These are phyloP conservation scores for Stagonosporopsis rhizophila DNA, from an alignment of 2,329 filamentous ascomycete species.

Conservation along the genomic window DNA sequence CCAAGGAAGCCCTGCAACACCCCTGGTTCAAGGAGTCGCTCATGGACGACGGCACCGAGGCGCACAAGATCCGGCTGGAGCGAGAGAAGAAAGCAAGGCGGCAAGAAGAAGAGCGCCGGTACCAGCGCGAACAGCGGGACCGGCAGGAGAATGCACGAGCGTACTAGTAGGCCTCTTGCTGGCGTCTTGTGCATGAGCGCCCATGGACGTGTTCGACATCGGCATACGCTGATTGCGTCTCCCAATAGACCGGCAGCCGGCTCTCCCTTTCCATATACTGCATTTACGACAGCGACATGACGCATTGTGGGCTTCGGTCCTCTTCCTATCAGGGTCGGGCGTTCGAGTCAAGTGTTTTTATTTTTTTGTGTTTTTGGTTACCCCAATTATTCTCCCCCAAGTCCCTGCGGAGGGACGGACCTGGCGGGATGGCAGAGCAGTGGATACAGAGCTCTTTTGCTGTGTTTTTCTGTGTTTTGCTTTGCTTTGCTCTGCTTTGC, in stretches of 20 bases:
- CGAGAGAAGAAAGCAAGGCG: slow-evolving; percentile 47
- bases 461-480: not conserved
- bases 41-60: slow-evolving; percentile 71
- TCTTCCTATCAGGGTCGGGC: slow-evolving; percentile 31
- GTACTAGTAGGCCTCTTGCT: slow-evolving; percentile 21
- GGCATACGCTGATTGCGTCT: slow-evolving; percentile 14
- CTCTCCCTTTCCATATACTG: slow-evolving; percentile 45
- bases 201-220: slow-evolving; percentile 18
- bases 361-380: slow-evolving; percentile 30
- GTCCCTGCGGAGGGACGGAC: slow-evolving; percentile 11
- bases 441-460: slow-evolving; percentile 20
- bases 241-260: slow-evolving; percentile 6
- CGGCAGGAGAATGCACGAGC: slow-evolving; percentile 24
- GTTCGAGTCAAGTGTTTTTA: slow-evolving; percentile 40
- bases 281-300: slow-evolving; percentile 51
- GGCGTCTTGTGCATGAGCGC: slow-evolving; percentile 15
- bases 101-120: slow-evolving; percentile 42
- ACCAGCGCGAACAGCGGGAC: slow-evolving; percentile 32
- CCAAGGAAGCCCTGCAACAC: slow-evolving; percentile 69
- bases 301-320: slow-evolving; percentile 40
- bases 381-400: slow-evolving; percentile 21
- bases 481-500: too few relatives aligned
- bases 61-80: slow-evolving; percentile 63
- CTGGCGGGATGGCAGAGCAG: slow-evolving; percentile 14
- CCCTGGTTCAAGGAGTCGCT: slow-evolving; percentile 71